Conservation (phyloP, 768 basidiomycete genomes). For the Psilocybe azurescens region DNA sequence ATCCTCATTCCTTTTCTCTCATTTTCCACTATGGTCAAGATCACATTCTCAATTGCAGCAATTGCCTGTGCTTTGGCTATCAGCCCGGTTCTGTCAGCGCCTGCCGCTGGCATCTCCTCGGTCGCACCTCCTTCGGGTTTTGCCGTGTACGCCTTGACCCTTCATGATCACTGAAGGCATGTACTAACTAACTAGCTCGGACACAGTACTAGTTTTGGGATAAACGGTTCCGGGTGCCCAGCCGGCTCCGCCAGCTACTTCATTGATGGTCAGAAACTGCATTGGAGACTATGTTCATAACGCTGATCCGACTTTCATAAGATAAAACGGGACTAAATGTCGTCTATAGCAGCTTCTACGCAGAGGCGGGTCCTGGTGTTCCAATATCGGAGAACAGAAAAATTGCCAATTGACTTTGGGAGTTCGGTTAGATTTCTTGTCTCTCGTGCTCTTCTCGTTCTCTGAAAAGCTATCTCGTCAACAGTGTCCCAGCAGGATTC, state of each 20-base stretch:
- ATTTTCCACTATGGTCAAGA: neutral
- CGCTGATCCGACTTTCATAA: conserved; percentile 7
- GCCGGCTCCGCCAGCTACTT: conserved; percentile 21
- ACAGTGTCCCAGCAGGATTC: conserved; percentile 27
- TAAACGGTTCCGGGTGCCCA: conserved; percentile 26
- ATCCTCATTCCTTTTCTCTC: neutral
- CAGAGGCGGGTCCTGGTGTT: conserved; percentile 25
- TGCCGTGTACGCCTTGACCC: conserved; percentile 8
- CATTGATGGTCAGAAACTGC: conserved; percentile 1
- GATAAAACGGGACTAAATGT: conserved; percentile 27
- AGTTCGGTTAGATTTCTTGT: conserved; percentile 16
- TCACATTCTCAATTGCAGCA: neutral
- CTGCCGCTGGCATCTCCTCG: neutral
- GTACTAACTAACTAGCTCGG: neutral
- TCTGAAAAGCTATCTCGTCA: neutral
- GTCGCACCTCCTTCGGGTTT: conserved; percentile 17
- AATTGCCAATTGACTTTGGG: conserved; percentile 28
- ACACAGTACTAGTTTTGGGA: conserved; percentile 21
- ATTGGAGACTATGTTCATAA: neutral
- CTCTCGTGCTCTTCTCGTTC: neutral
- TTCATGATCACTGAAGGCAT: neutral
- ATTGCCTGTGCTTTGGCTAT: neutral
- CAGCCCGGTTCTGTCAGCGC: neutral
- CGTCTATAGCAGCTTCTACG: conserved; percentile 26
- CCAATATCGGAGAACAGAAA: conserved; percentile 25